Conservation (phyloP, 106 monocot species). For the Ottelia alismoides region DNA sequence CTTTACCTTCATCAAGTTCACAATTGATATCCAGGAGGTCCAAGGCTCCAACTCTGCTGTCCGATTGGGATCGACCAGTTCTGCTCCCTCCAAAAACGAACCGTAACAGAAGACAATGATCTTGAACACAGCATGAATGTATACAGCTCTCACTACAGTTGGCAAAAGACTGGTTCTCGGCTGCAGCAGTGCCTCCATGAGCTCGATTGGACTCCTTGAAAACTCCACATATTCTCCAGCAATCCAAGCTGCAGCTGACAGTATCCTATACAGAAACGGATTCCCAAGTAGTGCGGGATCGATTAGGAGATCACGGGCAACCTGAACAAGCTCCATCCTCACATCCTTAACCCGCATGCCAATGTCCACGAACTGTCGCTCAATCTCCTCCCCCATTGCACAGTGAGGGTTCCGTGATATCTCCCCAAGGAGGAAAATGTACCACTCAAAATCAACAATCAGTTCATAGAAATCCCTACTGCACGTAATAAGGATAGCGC, state of each 20-base stretch:
- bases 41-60: background rate
- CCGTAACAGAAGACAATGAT: slow-evolving; percentile 42
- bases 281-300: slow-evolving; percentile 84
- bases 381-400: slow-evolving; percentile 63
- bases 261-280: slow-evolving; percentile 38
- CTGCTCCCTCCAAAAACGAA: slow-evolving; percentile 30
- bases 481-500: slow-evolving; percentile 41
- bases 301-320: slow-evolving; percentile 68
- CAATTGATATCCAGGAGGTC: background rate
- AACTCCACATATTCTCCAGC: slow-evolving; percentile 81
- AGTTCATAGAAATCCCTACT: slow-evolving; percentile 61
- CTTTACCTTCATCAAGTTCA: slow-evolving; percentile 9
- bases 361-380: slow-evolving; percentile 76
- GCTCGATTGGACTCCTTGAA: slow-evolving; percentile 61
- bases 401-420: slow-evolving; percentile 69
- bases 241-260: slow-evolving; percentile 77
- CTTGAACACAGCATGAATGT: slow-evolving; percentile 82
- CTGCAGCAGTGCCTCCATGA: slow-evolving; percentile 79
- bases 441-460: slow-evolving; percentile 90
- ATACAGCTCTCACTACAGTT: slow-evolving; percentile 59
- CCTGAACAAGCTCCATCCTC: slow-evolving; percentile 61
- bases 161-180: slow-evolving; percentile 66
- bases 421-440: slow-evolving; percentile 60
- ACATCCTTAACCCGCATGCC: slow-evolving; percentile 73
- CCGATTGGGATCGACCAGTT: slow-evolving; percentile 1